Evolutionary conservation across 2,329 filamentous ascomycete species (phyloP).

Genomic region (Arthrobotrys megalospora): DNA sequence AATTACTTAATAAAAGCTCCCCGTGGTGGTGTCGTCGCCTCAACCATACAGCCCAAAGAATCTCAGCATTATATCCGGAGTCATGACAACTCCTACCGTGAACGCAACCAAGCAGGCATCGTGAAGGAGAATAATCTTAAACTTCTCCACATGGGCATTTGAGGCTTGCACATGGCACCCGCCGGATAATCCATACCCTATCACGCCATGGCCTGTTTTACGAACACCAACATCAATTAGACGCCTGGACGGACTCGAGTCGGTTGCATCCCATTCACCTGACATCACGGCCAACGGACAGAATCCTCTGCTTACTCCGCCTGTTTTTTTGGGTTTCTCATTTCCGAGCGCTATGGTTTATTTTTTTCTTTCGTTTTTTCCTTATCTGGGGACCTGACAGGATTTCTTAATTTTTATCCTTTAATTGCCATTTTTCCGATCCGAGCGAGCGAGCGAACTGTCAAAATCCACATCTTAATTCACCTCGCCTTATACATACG

Average conservation of each 20-base stretch:
- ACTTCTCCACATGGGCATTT: slow-evolving; percentile 60
- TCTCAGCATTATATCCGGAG: slow-evolving; percentile 43
- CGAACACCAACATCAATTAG: slow-evolving; percentile 51
- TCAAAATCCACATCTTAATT: slow-evolving; percentile 47
- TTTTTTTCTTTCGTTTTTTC: slow-evolving; percentile 32
- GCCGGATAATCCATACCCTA: slow-evolving; percentile 49
- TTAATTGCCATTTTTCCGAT: slow-evolving; percentile 60
- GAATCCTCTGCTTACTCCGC: slow-evolving; percentile 38
- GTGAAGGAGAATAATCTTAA: slow-evolving; percentile 60
- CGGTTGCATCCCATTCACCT: slow-evolving; percentile 41
- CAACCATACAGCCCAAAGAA: slow-evolving; percentile 26
- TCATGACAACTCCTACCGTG: slow-evolving; percentile 19
- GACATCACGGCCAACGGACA: slow-evolving; percentile 42
- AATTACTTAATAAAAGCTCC: slow-evolving; percentile 43
- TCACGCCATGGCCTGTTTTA: slow-evolving; percentile 56
- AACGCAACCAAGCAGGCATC: slow-evolving; percentile 36
- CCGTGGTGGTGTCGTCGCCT: slow-evolving; percentile 50
- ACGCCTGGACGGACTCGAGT: slow-evolving; percentile 43
- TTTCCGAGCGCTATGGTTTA: slow-evolving; percentile 22
- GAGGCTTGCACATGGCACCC: slow-evolving; percentile 58
- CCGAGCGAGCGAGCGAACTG: slow-evolving; percentile 48
- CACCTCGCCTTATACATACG: slow-evolving; percentile 30
- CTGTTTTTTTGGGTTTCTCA: slow-evolving; percentile 24
- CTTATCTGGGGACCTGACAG: slow-evolving; percentile 32
- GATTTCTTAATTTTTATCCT: slow-evolving; percentile 50